phyloP scores from a whole-genome alignment of 2,329 filamentous ascomycete species.

The Lachnellula cervina region DNA sequence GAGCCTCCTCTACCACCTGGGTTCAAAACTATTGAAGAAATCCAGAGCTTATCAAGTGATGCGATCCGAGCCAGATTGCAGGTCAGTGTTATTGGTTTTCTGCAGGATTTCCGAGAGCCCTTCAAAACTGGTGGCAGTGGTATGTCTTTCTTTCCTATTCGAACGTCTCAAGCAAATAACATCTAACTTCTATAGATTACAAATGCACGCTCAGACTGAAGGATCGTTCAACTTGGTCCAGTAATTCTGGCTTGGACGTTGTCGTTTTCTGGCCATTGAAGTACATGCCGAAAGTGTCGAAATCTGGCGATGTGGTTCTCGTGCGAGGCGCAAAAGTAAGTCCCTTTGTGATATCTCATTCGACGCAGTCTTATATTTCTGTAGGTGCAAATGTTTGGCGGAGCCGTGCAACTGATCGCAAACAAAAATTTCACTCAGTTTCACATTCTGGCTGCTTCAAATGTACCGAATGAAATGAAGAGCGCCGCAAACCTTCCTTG shows the following conservation, averaged over 20 bases:
- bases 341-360: slow-evolving; percentile 25
- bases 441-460: slow-evolving; percentile 38
- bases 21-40: slow-evolving; percentile 39
- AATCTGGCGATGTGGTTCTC: slow-evolving; percentile 59
- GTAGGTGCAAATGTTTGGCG: slow-evolving; percentile 39
- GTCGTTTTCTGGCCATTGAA: slow-evolving; percentile 55
- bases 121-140: slow-evolving; percentile 49
- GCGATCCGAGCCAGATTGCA: slow-evolving; percentile 24
- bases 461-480: slow-evolving; percentile 33
- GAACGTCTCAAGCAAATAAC: slow-evolving; percentile 2
- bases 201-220: slow-evolving; percentile 58
- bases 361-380: slow-evolving; percentile 7
- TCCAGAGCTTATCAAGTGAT: slow-evolving; percentile 42
- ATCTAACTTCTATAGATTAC: slow-evolving; percentile 41
- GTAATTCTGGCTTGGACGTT: slow-evolving; percentile 41
- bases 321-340: slow-evolving; percentile 47
- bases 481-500: slow-evolving; percentile 7
- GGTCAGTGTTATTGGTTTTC: slow-evolving; percentile 64
- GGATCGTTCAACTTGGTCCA: slow-evolving; percentile 47
- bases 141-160: slow-evolving; percentile 4
- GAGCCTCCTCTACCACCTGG: slow-evolving; percentile 32
- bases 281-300: slow-evolving; percentile 43
- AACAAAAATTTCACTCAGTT: slow-evolving; percentile 37
- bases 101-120: slow-evolving; percentile 59
- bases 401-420: slow-evolving; percentile 41